Conservation (phyloP, 176 grass and related monocot genomes). For the Eragrostis curvula region DNA sequence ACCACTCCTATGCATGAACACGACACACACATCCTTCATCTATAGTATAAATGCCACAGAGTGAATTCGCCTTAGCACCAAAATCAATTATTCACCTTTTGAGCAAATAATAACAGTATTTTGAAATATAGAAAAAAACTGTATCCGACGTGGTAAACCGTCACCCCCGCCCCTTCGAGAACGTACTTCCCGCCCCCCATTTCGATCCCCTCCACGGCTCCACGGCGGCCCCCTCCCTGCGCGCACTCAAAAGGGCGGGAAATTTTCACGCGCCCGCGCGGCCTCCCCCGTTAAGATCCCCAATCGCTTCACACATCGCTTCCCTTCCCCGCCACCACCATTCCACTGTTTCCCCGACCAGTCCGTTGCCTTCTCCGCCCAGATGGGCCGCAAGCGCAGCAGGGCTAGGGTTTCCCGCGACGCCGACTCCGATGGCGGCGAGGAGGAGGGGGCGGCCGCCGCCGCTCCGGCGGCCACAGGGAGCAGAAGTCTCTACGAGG, state of each 20-base stretch:
- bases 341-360: background rate
- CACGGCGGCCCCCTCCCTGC: too few species aligned
- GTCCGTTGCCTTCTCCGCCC: background rate
- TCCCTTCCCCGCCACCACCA: background rate
- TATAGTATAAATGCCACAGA: too few species aligned
- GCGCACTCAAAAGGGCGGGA: slow-evolving; percentile 39
- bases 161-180: too few species aligned
- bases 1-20: too few species aligned
- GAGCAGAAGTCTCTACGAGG: slow-evolving; percentile 85
- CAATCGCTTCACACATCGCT: accelerated
- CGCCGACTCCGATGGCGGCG: background rate
- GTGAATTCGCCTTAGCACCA: too few species aligned
- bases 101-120: too few species aligned
- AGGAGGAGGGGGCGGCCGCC: slow-evolving; percentile 16
- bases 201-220: too few species aligned
- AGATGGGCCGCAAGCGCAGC: slow-evolving; percentile 53
- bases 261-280: slow-evolving; percentile 36
- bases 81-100: too few species aligned
- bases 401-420: slow-evolving; percentile 64
- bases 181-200: too few species aligned
- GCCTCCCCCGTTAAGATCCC: slow-evolving; percentile 21
- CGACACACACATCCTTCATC: too few species aligned
- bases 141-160: too few species aligned
- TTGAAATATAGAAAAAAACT: too few species aligned
- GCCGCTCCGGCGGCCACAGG: background rate